Conservation (phyloP, 1,284 basidiomycete genomes). For the Cerioporus squamosus region DNA sequence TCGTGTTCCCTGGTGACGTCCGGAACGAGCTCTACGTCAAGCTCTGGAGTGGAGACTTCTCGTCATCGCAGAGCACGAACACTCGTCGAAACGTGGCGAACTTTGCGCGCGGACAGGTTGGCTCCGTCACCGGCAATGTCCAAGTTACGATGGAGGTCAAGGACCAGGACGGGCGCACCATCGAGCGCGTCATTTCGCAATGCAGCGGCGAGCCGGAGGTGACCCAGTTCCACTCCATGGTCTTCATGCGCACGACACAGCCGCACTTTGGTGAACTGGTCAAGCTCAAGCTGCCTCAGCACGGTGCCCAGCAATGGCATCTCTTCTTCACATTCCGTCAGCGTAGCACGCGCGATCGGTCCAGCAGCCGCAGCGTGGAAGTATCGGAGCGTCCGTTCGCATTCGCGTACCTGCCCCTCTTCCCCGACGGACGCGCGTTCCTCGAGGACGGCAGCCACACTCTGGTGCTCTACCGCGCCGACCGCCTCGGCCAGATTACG, state of each 20-base stretch:
- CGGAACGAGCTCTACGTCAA: constrained; percentile 96
- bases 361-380: constrained; percentile 44
- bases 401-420: constrained; percentile 91
- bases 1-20: constrained; percentile 91
- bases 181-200: constrained; percentile 80
- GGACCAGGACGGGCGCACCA: constrained; percentile 70
- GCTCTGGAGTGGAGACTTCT: constrained; percentile 89
- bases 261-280: constrained; percentile 94
- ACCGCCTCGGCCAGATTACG: constrained; percentile 63
- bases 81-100: constrained; percentile 67
- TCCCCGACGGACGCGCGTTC: constrained; percentile 79
- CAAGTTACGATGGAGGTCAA: constrained; percentile 93
- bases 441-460: constrained; percentile 92
- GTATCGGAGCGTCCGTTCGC: constrained; percentile 81
- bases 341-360: constrained; percentile 61
- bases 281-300: constrained; percentile 81
- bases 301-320: constrained; percentile 81
- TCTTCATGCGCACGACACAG: constrained; percentile 84
- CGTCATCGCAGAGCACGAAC: constrained; percentile 50
- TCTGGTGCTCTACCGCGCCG: constrained; percentile 82
- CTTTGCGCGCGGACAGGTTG: constrained; percentile 60
- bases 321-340: constrained; percentile 95
- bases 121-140: constrained; percentile 68
- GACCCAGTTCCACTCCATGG: constrained; percentile 87
- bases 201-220: constrained; percentile 86